Percentiles rank a stretch among this genome's conserved stretches.
Evolutionary conservation across 345 rosid species (phyloP).

Genomic region (Ceriops decandra): DNA sequence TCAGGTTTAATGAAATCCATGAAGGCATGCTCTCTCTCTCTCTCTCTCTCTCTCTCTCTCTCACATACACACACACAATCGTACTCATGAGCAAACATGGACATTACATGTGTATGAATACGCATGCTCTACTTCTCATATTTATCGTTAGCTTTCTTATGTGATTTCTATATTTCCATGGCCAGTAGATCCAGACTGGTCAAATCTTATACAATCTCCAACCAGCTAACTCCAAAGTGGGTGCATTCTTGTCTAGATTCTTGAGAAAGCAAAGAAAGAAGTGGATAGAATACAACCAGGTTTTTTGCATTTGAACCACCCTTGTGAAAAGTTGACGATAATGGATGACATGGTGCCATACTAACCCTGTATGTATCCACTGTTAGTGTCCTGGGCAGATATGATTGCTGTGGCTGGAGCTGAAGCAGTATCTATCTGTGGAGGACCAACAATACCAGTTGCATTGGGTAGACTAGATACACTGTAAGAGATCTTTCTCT

Average conservation of each 20-base stretch:
- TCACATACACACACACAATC: no score
- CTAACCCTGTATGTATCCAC: conserved; percentile 27
- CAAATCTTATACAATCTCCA: conserved; percentile 16
- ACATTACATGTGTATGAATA: not conserved
- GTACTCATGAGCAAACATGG: no score
- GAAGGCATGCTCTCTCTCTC: no score
- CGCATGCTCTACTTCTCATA: not conserved
- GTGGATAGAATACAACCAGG: conserved; percentile 66
- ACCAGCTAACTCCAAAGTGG: conserved; percentile 33
- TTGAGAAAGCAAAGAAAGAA: conserved; percentile 73
- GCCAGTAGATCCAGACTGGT: conserved; percentile 12
- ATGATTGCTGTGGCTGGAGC: conserved; percentile 88
- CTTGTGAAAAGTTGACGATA: conserved; percentile 13
- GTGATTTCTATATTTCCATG: not conserved
- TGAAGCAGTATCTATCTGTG: conserved; percentile 82
- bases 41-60: not conserved
- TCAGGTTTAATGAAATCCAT: conserved; percentile 73
- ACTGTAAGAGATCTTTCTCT: conserved; percentile 38
- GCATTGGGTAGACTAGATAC: conserved; percentile 74
- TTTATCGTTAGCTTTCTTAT: conserved; percentile 9
- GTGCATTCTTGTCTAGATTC: conserved; percentile 52
- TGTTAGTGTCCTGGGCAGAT: conserved; percentile 95
- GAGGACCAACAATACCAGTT: conserved; percentile 81
- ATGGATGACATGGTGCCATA: conserved; percentile 9
- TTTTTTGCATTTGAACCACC: conserved; percentile 22